Base-by-base conservation (phyloP, 768 basidiomycete genomes). In the Termitomyces eurrhizus region DNA sequence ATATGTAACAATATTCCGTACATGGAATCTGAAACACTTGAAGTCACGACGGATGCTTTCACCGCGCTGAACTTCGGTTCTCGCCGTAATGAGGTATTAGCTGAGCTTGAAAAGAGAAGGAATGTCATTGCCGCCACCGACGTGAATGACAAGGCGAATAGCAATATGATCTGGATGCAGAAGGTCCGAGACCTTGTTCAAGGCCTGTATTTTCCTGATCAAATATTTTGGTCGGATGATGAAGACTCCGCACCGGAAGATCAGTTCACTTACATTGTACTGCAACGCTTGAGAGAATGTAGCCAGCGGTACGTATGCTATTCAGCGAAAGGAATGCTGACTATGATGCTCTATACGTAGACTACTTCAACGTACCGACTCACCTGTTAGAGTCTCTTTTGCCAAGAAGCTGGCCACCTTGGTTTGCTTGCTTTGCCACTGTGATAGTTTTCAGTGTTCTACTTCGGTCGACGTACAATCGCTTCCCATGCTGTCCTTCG, bases 221-320 rank as follows among this genome's bases (percentile, higher is more conserved):
- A 76, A 1, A 65, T 83, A 7, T 66, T 74, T 13, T 88, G 85
- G 87, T 83, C 82, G 78, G 81, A 82, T 29, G 80, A 82, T 51
- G 83, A 85, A 51, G 74, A 76, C 46, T 69, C 67, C 9, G 66
- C 80, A 21, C 64, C 75, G 2, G 78, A 83, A 42, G 65, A 69
- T 6, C 69, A 79, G 18, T 82, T 80, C 50, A 74, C 76, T 24
- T 60, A 69, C 36, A 76, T 78, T 36, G 79, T 80, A 6, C 62
- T 89, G 0, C 68, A 75, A n/a, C 78, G 82, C 46, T 67, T 89
- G 16, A 72, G 70, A 37, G 71, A 67, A 2, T 70, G 76, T 56
- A 81, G 82, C 63, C 74, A 73, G 66, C 75, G 77, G 84, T 76
- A 60, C 12, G 68, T 65, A 2, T 26, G 2, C 5, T 11, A 7